Evolutionary conservation across 1,284 basidiomycete genomes (phyloP).

Genomic region (Ustilago crameri): DNA sequence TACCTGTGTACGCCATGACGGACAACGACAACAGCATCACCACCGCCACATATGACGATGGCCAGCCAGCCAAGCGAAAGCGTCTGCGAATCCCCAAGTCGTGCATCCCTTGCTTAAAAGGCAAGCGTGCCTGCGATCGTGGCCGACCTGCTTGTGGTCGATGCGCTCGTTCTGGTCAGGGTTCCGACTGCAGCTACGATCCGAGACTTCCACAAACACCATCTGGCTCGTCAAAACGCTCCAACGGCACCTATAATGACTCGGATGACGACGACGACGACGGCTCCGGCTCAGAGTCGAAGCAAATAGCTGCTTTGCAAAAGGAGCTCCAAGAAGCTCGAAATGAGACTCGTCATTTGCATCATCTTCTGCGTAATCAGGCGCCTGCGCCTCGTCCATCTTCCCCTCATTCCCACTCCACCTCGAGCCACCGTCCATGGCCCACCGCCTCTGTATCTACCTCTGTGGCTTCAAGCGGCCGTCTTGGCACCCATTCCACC

Average conservation of each 20-base stretch:
- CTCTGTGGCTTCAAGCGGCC: slow-evolving; percentile 1
- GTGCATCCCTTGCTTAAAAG: slow-evolving; percentile 44
- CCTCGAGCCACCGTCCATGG: neutral
- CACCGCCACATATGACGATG: slow-evolving; percentile 32
- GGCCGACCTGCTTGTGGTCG: slow-evolving; percentile 39
- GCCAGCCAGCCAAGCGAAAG: slow-evolving; percentile 40
- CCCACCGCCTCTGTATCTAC: too few relatives aligned
- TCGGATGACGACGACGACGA: slow-evolving; percentile 33
- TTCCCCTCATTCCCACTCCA: slow-evolving; percentile 1
- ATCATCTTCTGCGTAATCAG: slow-evolving; percentile 21
- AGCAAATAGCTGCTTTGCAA: slow-evolving; percentile 12
- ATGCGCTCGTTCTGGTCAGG: slow-evolving; percentile 29
- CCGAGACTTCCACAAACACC: slow-evolving; percentile 28
- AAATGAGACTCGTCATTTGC: slow-evolving; percentile 25
- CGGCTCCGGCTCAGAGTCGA: slow-evolving; percentile 1
- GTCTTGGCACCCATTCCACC: slow-evolving; percentile 9
- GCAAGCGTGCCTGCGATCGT: slow-evolving; percentile 49
- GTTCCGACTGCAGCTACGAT: slow-evolving; percentile 37
- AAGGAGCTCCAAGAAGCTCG: slow-evolving; percentile 22
- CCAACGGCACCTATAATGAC: slow-evolving; percentile 2
- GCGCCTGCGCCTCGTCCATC: neutral
- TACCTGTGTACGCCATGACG: slow-evolving; percentile 9
- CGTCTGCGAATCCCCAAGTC: slow-evolving; percentile 50
- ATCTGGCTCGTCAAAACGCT: slow-evolving; percentile 3
- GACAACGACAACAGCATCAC: slow-evolving; percentile 11